These are phyloP conservation scores for Claviceps arundinis DNA, from an alignment of 2,329 filamentous ascomycete species.

Conservation along the genomic window DNA sequence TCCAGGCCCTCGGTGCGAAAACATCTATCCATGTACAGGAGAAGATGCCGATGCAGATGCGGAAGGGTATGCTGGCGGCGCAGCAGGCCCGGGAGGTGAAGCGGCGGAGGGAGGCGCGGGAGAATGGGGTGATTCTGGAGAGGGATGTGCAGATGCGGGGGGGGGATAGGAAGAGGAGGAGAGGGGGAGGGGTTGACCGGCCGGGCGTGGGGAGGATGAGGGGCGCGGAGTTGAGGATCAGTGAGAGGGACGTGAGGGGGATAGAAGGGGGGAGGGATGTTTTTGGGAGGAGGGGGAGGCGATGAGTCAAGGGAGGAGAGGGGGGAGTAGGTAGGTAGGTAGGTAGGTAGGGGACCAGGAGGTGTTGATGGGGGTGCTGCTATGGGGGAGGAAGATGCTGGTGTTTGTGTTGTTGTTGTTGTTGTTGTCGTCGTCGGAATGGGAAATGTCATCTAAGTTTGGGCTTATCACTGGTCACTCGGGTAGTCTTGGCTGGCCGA, in stretches of 20 bases:
- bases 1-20: slow-evolving; percentile 72
- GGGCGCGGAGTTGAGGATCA: slow-evolving; percentile 68
- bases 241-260: slow-evolving; percentile 58
- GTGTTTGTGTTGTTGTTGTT: too few relatives aligned
- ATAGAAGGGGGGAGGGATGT: slow-evolving; percentile 45
- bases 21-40: slow-evolving; percentile 60
- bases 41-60: slow-evolving; percentile 79
- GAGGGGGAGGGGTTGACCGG: slow-evolving; percentile 52
- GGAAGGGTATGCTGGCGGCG: slow-evolving; percentile 70
- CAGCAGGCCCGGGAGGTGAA: slow-evolving; percentile 51
- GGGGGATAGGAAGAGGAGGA: slow-evolving; percentile 20
- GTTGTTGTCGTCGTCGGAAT: too few relatives aligned
- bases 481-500: too few relatives aligned
- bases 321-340: too few relatives aligned
- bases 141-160: slow-evolving; percentile 20
- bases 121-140: slow-evolving; percentile 86
- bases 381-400: too few relatives aligned
- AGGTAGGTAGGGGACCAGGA: too few relatives aligned
- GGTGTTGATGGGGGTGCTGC: neutral
- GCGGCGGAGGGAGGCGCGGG: slow-evolving; percentile 64
- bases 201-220: slow-evolving; percentile 70
- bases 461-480: too few relatives aligned
- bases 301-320: slow-evolving; percentile 10
- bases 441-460: too few relatives aligned
- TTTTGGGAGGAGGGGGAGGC: slow-evolving; percentile 27